phyloP scores from a whole-genome alignment of 495 filamentous ascomycete species.

The Extremus antarcticus region DNA sequence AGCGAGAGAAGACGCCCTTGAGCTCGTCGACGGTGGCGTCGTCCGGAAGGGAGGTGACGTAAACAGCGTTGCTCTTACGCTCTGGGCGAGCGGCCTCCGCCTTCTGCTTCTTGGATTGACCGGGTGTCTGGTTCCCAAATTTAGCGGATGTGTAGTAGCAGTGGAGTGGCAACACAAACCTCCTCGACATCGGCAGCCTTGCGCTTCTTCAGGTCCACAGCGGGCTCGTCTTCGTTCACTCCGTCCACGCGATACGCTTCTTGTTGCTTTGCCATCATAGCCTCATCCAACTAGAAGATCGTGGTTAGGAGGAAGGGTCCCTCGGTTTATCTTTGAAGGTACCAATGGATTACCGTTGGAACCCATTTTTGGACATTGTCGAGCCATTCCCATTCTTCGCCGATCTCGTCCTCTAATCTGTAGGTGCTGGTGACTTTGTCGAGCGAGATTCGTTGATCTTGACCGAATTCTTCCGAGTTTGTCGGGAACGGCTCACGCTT shows the following conservation, averaged over 20 bases:
- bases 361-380: conserved; percentile 60
- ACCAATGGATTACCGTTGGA: conserved; percentile 27
- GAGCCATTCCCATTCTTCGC: conserved; percentile 76
- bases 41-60: conserved; percentile 71
- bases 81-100: conserved; percentile 33
- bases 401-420: conserved; percentile 75
- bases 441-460: conserved; percentile 76
- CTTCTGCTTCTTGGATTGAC: conserved; percentile 30
- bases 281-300: conserved; percentile 54
- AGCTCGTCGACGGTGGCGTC: conserved; percentile 74
- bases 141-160: background rate
- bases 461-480: conserved; percentile 53
- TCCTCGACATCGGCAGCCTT: conserved; percentile 43
- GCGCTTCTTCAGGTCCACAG: conserved; percentile 48
- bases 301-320: background rate
- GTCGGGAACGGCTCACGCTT: conserved; percentile 12
- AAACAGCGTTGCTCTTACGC: conserved; percentile 55
- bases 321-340: too few relatives aligned
- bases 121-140: background rate
- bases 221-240: conserved; percentile 51
- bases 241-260: conserved; percentile 60
- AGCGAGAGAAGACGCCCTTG: conserved; percentile 68
- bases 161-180: conserved; percentile 1
- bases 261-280: conserved; percentile 66
- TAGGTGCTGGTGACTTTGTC: conserved; percentile 70